A percentile compares a stretch with the other conserved stretches of the same genome.
Evolutionary conservation across 805 yeast genomes (phyloP).

Genomic region (Yamadazyma scolyti): DNA sequence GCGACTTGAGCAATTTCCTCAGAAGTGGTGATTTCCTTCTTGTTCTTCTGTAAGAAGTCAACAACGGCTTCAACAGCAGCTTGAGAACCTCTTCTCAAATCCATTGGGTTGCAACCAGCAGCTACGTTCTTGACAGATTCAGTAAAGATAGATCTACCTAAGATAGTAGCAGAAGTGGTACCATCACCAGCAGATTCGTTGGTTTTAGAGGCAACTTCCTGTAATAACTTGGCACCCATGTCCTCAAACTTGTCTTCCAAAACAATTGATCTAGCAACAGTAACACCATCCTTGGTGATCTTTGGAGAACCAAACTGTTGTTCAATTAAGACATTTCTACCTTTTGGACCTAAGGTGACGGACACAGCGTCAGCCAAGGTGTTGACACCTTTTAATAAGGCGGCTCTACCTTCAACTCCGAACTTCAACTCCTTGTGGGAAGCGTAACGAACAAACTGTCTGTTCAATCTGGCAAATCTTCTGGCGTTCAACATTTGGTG

Average conservation of each 20-base stretch:
- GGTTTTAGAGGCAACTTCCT: constrained; percentile 96
- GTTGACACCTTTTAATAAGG: constrained; percentile 89
- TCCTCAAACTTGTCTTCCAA: constrained; percentile 90
- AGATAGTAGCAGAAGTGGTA: constrained; percentile 94
- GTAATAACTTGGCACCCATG: constrained; percentile 91
- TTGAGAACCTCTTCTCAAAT: constrained; percentile 94
- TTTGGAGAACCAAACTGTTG: constrained; percentile 96
- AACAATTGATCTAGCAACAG: constrained; percentile 85
- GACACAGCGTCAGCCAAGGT: constrained; percentile 94
- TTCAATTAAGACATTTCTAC: constrained; percentile 94
- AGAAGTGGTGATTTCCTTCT: constrained; percentile 88
- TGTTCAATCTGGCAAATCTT: constrained; percentile 34
- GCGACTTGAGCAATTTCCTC: constrained; percentile 98
- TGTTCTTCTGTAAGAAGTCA: constrained; percentile 74
- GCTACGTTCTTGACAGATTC: constrained; percentile 96
- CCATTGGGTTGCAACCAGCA: constrained; percentile 99
- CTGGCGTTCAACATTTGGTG: constrained; percentile 34
- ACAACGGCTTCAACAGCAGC: constrained; percentile 95
- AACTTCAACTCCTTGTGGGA: constrained; percentile 92
- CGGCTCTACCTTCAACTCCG: constrained; percentile 97
- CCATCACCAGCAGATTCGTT: constrained; percentile 99
- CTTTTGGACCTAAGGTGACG: constrained; percentile 96
- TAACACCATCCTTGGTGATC: constrained; percentile 98
- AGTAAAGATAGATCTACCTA: constrained; percentile 92
- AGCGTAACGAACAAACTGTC: constrained; percentile 44